phyloP scores from a whole-genome alignment of 345 rosid species.

The Heritiera fomes region DNA sequence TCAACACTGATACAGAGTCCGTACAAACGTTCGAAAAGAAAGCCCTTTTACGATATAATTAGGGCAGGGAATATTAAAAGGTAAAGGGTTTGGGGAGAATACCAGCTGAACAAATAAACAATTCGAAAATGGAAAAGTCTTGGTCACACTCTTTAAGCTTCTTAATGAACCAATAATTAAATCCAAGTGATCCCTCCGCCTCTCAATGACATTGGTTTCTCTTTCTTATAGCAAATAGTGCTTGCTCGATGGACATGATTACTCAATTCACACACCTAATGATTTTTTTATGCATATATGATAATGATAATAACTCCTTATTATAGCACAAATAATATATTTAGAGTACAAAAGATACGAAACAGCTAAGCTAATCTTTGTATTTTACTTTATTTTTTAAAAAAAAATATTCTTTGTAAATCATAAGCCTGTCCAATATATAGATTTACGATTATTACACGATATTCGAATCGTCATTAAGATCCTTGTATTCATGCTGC shows the following conservation, averaged over 20 bases:
- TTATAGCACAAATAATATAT: not conserved
- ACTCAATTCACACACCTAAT: not conserved
- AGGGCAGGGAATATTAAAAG: not conserved
- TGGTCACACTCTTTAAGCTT: not conserved
- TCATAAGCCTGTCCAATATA: not conserved
- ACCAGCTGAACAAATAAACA: not conserved
- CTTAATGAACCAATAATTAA: not conserved
- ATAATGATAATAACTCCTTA: not conserved
- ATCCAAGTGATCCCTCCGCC: not conserved
- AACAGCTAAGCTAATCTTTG: constrained; percentile 18
- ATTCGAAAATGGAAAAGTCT: not conserved
- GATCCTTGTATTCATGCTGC: constrained; percentile 6
- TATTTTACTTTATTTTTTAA: not conserved
- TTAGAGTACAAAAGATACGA: constrained; percentile 2
- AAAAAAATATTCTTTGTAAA: not conserved
- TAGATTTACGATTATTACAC: not conserved
- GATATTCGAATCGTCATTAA: not conserved
- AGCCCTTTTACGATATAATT: not conserved
- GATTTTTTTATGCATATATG: not conserved
- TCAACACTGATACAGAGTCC: not conserved
- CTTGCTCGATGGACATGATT: not conserved
- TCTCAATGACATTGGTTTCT: not conserved
- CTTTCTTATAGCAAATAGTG: not conserved
- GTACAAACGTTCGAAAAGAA: not conserved
- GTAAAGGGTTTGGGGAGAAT: not conserved